Evolutionary conservation across 805 yeast genomes (phyloP).

Genomic region (Hemisphaericaspora nanyangensis): DNA sequence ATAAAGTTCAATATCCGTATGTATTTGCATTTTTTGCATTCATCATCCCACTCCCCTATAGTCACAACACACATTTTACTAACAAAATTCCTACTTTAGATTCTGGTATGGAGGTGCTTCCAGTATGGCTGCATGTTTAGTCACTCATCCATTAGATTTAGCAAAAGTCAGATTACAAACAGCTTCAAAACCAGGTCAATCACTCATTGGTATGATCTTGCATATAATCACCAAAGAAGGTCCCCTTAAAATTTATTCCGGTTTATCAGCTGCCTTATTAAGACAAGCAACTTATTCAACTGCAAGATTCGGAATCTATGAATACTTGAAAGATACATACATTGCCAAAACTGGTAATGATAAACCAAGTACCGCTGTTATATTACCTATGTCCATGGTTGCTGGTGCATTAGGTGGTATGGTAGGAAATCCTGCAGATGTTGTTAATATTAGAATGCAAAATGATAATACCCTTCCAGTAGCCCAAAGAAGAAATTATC

Average conservation of each 20-base stretch:
- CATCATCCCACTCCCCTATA: neutral
- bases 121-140: constrained; percentile 61
- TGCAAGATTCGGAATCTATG: constrained; percentile 84
- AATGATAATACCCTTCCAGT: constrained; percentile 71
- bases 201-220: constrained; percentile 57
- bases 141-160: constrained; percentile 79
- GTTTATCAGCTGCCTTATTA: constrained; percentile 74
- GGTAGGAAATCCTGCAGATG: constrained; percentile 85
- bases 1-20: constrained; percentile 12
- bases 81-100: neutral
- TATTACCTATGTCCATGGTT: constrained; percentile 78
- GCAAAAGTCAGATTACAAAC: constrained; percentile 88
- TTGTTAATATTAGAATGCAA: constrained; percentile 87
- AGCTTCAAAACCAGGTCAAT: constrained; percentile 62
- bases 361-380: constrained; percentile 52
- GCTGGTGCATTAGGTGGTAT: constrained; percentile 83
- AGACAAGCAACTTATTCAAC: constrained; percentile 89
- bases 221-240: constrained; percentile 65
- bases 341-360: constrained; percentile 36
- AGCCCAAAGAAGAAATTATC: constrained; percentile 66
- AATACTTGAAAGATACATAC: constrained; percentile 56
- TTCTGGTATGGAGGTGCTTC: constrained; percentile 72
- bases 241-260: constrained; percentile 67
- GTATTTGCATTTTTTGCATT: no score
- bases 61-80: neutral